Percentiles rank a stretch among this genome's conserved stretches.
Evolutionary conservation across 1,139 yeast species (phyloP).

Genomic region (Zygosaccharomyces sapae): DNA sequence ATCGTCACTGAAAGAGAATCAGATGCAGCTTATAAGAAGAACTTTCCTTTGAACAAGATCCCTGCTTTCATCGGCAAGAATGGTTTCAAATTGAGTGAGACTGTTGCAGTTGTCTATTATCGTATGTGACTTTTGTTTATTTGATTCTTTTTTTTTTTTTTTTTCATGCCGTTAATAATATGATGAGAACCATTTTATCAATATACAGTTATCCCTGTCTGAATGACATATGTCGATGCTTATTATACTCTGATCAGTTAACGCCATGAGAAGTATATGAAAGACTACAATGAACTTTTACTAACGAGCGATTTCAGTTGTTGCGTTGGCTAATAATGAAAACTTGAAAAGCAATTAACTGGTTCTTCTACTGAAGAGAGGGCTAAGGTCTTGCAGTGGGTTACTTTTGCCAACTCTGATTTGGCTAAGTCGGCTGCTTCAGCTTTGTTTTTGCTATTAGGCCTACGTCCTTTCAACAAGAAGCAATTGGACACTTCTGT

Average conservation of each 20-base stretch:
- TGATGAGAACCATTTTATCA: conserved; percentile 11
- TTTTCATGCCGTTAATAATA: conserved; percentile 19
- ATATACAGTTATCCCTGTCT: conserved; percentile 29
- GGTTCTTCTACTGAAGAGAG: conserved; percentile 62
- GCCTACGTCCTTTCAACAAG: conserved; percentile 64
- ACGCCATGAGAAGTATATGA: not conserved
- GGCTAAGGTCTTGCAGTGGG: conserved; percentile 67
- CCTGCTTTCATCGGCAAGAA: conserved; percentile 81
- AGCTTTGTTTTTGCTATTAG: conserved; percentile 38
- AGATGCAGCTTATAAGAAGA: conserved; percentile 44
- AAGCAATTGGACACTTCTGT: conserved; percentile 54
- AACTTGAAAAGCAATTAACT: conserved; percentile 37
- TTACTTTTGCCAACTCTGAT: conserved; percentile 68
- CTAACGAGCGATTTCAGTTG: conserved; percentile 17
- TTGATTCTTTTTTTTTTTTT: conserved; percentile 17
- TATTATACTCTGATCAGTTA: not conserved
- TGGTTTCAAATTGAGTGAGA: conserved; percentile 76
- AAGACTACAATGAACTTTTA: not conserved
- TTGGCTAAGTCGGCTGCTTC: conserved; percentile 42
- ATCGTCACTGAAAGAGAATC: conserved; percentile 45
- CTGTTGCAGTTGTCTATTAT: conserved; percentile 59
- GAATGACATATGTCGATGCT: conserved; percentile 13
- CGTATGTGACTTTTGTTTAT: conserved; percentile 10
- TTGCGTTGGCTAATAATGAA: conserved; percentile 27
- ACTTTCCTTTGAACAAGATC: conserved; percentile 68